These are phyloP conservation scores for Chimonanthus praecox DNA, from an alignment of 164 flowering plant genomes.

Conservation along the genomic window DNA sequence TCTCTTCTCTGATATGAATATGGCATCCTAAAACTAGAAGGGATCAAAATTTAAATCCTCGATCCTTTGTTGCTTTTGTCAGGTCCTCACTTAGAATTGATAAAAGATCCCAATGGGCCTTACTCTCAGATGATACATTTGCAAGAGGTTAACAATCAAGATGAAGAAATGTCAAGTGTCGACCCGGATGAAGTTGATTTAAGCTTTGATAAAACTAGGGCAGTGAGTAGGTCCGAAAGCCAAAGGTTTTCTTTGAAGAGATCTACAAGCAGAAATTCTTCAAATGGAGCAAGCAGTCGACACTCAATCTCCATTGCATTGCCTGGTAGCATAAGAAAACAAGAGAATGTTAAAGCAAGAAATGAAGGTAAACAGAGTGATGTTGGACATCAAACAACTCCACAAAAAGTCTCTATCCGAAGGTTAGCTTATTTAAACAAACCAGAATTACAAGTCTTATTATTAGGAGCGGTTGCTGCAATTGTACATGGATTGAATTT, in stretches of 20 bases:
- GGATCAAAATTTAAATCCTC: background rate
- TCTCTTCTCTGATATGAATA: background rate
- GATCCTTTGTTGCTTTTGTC: background rate
- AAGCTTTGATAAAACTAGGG: background rate
- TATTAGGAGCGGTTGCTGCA: constrained; percentile 49
- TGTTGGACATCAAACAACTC: background rate
- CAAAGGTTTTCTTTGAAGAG: constrained; percentile 21
- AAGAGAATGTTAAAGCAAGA: constrained; percentile 9
- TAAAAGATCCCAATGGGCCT: constrained; percentile 20
- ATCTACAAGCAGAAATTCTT: constrained; percentile 33
- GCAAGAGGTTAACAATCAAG: constrained; percentile 3
- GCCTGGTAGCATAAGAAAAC: constrained; percentile 17
- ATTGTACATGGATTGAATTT: constrained; percentile 37
- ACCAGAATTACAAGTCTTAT: constrained; percentile 47
- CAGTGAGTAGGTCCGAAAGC: constrained; percentile 18
- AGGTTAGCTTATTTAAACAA: constrained; percentile 47
- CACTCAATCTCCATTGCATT: constrained; percentile 25
- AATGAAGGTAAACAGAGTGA: background rate
- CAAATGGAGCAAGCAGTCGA: constrained; percentile 16
- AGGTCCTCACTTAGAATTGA: constrained; percentile 64
- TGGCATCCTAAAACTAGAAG: background rate
- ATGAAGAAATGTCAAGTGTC: background rate
- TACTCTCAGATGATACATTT: constrained; percentile 13
- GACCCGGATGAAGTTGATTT: background rate
- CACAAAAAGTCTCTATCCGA: constrained; percentile 23